phyloP scores from a whole-genome alignment of 768 basidiomycete species.

The Pleurotus tuoliensis region DNA sequence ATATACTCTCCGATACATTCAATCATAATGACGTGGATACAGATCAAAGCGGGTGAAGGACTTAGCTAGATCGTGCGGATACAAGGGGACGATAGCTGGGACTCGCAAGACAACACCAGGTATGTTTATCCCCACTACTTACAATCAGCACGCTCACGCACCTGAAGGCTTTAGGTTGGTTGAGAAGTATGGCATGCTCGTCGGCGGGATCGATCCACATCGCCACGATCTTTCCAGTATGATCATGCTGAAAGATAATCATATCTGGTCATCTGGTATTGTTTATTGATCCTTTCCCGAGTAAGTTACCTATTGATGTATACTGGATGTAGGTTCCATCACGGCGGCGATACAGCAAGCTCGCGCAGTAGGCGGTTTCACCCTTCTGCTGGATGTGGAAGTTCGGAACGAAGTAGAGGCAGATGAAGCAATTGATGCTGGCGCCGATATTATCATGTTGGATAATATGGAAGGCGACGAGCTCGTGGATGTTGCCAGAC shows the following conservation, averaged over 20 bases:
- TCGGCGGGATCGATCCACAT: constrained; percentile 95
- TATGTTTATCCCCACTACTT: constrained; percentile 14
- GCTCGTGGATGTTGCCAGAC: constrained; percentile 62
- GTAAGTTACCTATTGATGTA: constrained; percentile 6
- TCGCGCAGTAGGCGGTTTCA: constrained; percentile 90
- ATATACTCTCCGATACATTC: constrained; percentile 1
- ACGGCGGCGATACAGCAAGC: constrained; percentile 82
- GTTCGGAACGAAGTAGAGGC: constrained; percentile 87
- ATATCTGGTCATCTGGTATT: constrained; percentile 93
- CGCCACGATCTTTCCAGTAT: constrained; percentile 96
- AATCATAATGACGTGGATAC: constrained; percentile 6
- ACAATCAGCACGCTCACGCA: constrained; percentile 4
- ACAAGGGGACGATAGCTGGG: constrained; percentile 86
- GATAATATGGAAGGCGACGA: constrained; percentile 86
- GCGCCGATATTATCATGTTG: constrained; percentile 93
- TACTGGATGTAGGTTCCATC: constrained; percentile 65
- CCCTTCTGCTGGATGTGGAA: constrained; percentile 89
- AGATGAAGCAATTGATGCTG: constrained; percentile 94
- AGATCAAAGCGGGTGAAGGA: constrained; percentile 85
- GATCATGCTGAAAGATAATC: constrained; percentile 99
- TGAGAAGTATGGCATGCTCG: constrained; percentile 98
- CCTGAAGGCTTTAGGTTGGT: constrained; percentile 83
- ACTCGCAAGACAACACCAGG: constrained; percentile 97
- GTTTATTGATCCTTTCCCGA: background rate
- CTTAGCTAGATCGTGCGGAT: constrained; percentile 73